Base-by-base conservation (phyloP, 306 rosid genomes). In the Crotalaria pallida region DNA sequence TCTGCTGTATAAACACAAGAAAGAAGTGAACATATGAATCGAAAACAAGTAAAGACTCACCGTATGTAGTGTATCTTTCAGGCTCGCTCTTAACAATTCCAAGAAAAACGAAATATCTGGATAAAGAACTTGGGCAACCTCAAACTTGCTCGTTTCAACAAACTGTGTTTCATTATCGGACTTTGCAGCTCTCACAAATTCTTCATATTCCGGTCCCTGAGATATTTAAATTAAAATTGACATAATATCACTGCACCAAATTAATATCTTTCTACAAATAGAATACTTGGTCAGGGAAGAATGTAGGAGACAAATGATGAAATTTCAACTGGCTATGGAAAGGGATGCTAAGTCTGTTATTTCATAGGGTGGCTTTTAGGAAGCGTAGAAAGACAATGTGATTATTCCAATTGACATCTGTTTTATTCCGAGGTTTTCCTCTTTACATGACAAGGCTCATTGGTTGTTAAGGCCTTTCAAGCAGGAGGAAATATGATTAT, bases 71-170 rank as follows among this genome's bases (percentile, higher is more conserved):
- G 83, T 82, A 87, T 87, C 85, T 90, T 83, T 94, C 98, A 0
- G 91, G 89, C 77, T 94, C 96, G 15, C 83, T 82, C 77, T 94
- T 90, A 63, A 88, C 95, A 36, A 94, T 80, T 65, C 96, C 97
- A 78, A 94, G 69, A 67, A 87, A 88, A 64, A 2, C 74, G 63
- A 77, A 45, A 81, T 71, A 47, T 78, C 80, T 1, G 95, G 98
- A 83, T 83, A 87, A 68, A 94, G 89, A 74, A 87, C 78, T 26
- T 7, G 72, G 64, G 98, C 98, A 78, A 84, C 84, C 79, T 83
- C 88, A 1, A 80, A 48, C 80, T 77, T 65, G 61, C 58, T 85
- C 56, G 75, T 88, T 81, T 78, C 96, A 53, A 94, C 82, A 57
- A 94, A 94, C 75, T 90, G 98, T 38, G 85, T 83, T 83, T 85